These are phyloP conservation scores for Globisporangium splendens DNA, from an alignment of 352 stramenopile species.

Conservation along the genomic window DNA sequence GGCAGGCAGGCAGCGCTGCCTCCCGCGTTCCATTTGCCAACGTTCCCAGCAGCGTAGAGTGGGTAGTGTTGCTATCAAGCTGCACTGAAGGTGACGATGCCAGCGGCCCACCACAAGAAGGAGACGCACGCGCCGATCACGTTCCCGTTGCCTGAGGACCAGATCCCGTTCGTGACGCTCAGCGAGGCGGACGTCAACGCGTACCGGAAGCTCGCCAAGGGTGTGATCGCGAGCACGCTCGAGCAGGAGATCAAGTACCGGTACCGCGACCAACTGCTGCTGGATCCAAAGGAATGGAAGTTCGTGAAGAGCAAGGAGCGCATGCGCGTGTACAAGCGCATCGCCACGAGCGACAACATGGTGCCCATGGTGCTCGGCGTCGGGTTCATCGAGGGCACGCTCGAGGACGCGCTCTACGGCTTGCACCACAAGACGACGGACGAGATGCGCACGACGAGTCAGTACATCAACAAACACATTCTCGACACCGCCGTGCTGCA, in stretches of 20 bases:
- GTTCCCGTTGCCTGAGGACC: constrained; percentile 17
- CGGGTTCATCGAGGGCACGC: constrained; percentile 32
- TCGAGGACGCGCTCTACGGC: constrained; percentile 51
- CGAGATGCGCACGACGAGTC: constrained; percentile 40
- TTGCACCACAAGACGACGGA: constrained; percentile 44
- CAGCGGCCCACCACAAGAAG: no score
- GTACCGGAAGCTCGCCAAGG: constrained; percentile 27
- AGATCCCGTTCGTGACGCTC: constrained; percentile 23
- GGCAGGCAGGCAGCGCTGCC: no score
- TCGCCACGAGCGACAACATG: background rate
- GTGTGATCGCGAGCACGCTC: constrained; percentile 43
- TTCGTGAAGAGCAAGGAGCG: constrained; percentile 10
- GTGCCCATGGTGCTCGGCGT: constrained; percentile 38
- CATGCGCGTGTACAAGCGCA: constrained; percentile 21
- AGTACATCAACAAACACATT: constrained; percentile 32
- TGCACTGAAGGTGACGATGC: no score
- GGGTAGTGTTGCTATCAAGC: no score
- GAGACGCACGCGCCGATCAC: background rate
- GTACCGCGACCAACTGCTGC: background rate
- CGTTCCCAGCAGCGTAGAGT: no score
- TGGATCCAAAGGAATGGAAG: constrained; percentile 10
- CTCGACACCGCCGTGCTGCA: constrained; percentile 44
- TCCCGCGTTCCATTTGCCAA: no score
- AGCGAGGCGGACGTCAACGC: constrained; percentile 24
- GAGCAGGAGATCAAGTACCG: constrained; percentile 39